phyloP scores from a whole-genome alignment of 2,329 filamentous ascomycete species.

The Colletotrichum musae region DNA sequence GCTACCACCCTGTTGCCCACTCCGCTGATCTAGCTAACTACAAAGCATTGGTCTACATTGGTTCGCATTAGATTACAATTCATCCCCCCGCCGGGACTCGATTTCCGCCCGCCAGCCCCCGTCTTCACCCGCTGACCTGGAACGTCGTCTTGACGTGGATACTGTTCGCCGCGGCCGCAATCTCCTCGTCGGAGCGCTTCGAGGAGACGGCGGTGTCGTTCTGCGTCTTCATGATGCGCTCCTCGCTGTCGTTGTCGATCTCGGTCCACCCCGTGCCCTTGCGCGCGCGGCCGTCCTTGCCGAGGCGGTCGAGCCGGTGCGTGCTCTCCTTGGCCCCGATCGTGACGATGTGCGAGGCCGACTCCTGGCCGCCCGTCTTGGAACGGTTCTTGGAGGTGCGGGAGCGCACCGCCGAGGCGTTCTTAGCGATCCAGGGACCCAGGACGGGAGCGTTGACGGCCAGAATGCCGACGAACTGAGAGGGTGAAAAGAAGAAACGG shows the following conservation, averaged over 20 bases:
- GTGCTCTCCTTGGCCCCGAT: conserved; percentile 41
- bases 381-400: conserved; percentile 32
- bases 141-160: conserved; percentile 30
- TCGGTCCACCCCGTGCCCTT: conserved; percentile 43
- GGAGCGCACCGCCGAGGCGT: conserved; percentile 35
- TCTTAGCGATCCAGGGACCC: conserved; percentile 45
- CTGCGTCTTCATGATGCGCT: conserved; percentile 39
- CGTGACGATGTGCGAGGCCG: conserved; percentile 41
- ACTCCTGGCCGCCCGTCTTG: conserved; percentile 29
- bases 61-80: too few relatives aligned
- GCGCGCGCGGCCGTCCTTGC: conserved; percentile 37
- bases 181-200: conserved; percentile 29
- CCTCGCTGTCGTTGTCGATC: conserved; percentile 44
- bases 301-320: conserved; percentile 39
- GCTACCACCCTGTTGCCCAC: too few relatives aligned
- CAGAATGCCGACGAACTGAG: conserved; percentile 46
- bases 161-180: background rate
- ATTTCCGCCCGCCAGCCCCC: background rate
- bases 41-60: conserved; percentile 4
- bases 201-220: conserved; percentile 20
- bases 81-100: background rate
- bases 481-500: background rate
- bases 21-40: background rate
- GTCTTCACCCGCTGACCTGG: conserved; percentile 8
- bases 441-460: conserved; percentile 45